Conservation (phyloP, 2,329 filamentous ascomycete genomes). For the Calonectria hawksworthii region DNA sequence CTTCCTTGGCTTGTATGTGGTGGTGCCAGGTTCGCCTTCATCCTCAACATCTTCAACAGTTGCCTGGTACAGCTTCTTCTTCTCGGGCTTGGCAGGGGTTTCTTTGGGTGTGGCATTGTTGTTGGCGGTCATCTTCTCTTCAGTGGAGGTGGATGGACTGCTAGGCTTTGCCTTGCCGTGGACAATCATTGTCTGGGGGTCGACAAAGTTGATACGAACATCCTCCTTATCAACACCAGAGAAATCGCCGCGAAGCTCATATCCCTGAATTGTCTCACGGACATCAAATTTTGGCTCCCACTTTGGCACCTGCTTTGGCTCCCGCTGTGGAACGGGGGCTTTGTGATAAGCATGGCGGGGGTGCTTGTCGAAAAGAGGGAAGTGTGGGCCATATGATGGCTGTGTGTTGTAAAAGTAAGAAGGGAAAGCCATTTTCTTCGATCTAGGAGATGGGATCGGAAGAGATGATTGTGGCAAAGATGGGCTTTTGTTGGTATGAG, state of each 20-base stretch:
- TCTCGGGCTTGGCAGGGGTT: slow-evolving; percentile 45
- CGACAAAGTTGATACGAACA: slow-evolving; percentile 83
- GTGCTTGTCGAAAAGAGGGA: slow-evolving; percentile 75
- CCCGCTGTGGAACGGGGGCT: slow-evolving; percentile 54
- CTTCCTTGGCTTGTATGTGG: slow-evolving; percentile 32
- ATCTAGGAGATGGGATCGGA: slow-evolving; percentile 43
- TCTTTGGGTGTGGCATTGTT: slow-evolving; percentile 40
- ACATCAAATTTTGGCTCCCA: slow-evolving; percentile 87
- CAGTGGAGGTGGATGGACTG: slow-evolving; percentile 68
- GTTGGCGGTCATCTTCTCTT: slow-evolving; percentile 56
- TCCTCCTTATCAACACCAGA: slow-evolving; percentile 82
- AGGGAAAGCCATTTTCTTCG: slow-evolving; percentile 69
- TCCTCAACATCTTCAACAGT: slow-evolving; percentile 67
- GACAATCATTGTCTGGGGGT: slow-evolving; percentile 79
- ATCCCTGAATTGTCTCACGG: slow-evolving; percentile 75
- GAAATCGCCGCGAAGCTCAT: slow-evolving; percentile 87
- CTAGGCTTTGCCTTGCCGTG: slow-evolving; percentile 77
- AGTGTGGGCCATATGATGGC: slow-evolving; percentile 70
- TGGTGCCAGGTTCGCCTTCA: slow-evolving; percentile 62
- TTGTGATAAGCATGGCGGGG: slow-evolving; percentile 54
- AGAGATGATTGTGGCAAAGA: slow-evolving; percentile 34
- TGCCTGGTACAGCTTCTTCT: slow-evolving; percentile 62
- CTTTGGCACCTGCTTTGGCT: slow-evolving; percentile 50
- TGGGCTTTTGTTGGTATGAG: not conserved
- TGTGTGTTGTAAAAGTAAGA: slow-evolving; percentile 57